A percentile compares a stretch with the other conserved stretches of the same genome.
These are phyloP conservation scores for Martiniozyma asiatica DNA, from an alignment of 1,139 yeast species.

Conservation along the genomic window DNA sequence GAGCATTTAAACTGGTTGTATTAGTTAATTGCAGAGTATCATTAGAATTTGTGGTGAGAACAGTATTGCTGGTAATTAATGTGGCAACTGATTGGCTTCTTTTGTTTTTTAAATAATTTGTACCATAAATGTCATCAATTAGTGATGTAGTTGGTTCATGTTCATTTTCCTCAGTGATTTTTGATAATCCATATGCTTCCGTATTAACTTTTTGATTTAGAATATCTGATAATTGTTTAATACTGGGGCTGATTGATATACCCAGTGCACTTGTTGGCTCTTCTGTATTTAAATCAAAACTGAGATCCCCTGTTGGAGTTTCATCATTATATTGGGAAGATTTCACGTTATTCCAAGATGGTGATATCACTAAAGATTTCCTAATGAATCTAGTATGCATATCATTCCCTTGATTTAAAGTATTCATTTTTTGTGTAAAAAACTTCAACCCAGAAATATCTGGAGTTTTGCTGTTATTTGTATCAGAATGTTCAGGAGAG, in stretches of 20 bases:
- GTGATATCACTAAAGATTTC: conserved; percentile 37
- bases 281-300: conserved; percentile 11
- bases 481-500: conserved; percentile 10
- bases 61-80: conserved; percentile 19
- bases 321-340: conserved; percentile 17
- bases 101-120: neutral
- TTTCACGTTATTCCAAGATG: conserved; percentile 25
- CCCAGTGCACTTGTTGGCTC: conserved; percentile 21
- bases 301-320: neutral
- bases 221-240: conserved; percentile 39
- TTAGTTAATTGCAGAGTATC: conserved; percentile 8
- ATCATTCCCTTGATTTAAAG: conserved; percentile 20
- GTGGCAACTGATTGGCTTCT: conserved; percentile 17
- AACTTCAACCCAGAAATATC: conserved; percentile 17
- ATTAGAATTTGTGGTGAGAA: conserved; percentile 11
- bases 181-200: conserved; percentile 4
- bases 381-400: conserved; percentile 38
- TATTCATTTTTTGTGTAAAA: conserved; percentile 22
- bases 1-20: conserved; percentile 1
- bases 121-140: conserved; percentile 7
- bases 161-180: conserved; percentile 21
- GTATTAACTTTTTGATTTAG: conserved; percentile 25
- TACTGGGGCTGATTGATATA: conserved; percentile 42
- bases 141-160: conserved; percentile 5
- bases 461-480: conserved; percentile 8